A percentile compares a stretch with the other conserved stretches of the same genome.
These are phyloP conservation scores for Tetracentron sinense DNA, from an alignment of 164 flowering plant species.

Conservation along the genomic window DNA sequence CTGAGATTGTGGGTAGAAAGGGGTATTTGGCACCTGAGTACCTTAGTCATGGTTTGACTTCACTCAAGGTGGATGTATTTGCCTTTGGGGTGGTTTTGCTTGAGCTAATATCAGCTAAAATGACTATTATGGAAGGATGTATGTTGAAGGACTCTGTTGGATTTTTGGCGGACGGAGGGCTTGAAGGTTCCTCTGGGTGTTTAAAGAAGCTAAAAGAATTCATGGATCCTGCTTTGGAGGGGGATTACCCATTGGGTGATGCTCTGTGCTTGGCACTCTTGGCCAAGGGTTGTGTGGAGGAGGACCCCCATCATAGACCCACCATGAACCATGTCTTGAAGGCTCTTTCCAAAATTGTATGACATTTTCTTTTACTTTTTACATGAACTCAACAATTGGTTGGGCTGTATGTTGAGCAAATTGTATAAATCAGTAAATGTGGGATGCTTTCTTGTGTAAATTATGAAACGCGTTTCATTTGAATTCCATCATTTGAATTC, in stretches of 20 bases:
- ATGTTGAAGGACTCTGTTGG: constrained; percentile 29
- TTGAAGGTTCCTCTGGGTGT: constrained; percentile 32
- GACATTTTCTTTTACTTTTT: neutral
- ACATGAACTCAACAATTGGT: neutral
- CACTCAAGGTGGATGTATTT: constrained; percentile 50
- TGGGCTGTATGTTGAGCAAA: neutral
- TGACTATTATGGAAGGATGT: constrained; percentile 20
- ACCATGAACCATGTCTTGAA: constrained; percentile 48
- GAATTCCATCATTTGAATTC: neutral
- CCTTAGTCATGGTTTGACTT: constrained; percentile 25
- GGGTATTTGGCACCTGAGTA: constrained; percentile 57
- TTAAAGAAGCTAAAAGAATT: constrained; percentile 44
- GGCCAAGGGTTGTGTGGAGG: constrained; percentile 50
- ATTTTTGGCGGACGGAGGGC: constrained; percentile 27
- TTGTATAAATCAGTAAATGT: constrained; percentile 1
- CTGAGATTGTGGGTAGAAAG: constrained; percentile 24
- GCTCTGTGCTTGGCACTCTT: constrained; percentile 45
- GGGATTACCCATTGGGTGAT: constrained; percentile 40
- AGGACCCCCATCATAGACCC: constrained; percentile 55
- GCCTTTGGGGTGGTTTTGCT: constrained; percentile 63
- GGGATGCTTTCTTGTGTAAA: neutral
- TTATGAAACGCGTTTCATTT: neutral
- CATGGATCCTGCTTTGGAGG: constrained; percentile 48
- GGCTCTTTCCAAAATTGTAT: constrained; percentile 44
- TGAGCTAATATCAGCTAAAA: constrained; percentile 58